Evolutionary conservation across 208 protist genomes (phyloP), one percentile per base, ranked within the genome.

Genomic region (Jaenimonas drosophilae): DNA sequence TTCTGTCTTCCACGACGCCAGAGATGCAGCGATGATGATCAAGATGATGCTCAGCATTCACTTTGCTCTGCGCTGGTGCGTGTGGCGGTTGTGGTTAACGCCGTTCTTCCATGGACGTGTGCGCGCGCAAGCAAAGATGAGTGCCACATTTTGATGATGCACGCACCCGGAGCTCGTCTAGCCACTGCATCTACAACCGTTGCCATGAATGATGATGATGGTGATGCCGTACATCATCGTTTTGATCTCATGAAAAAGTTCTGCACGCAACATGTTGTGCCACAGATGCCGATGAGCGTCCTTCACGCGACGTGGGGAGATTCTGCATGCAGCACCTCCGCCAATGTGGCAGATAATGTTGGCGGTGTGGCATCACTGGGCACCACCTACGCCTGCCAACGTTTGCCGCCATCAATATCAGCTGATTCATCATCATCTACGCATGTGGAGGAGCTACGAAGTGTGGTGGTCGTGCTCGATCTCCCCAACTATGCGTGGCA

Each of bases 341-440:
- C 31, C 14, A 23, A n/a, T 28, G 44, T n/a, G 16, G 9, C 29
- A n/a, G 51, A 54, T n/a, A 32, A 56, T 26, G 46, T 49, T 3
- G 51, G 60, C 26, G 29, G 47, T 2, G 30, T 61, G n/a, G 37
- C 32, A 0, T 5, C 4, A 3, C 46, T 79, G 1, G 70, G 65
- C 9, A 63, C 41, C 14, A 79, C 65, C 54, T 74, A 62, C 39
- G 20, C 16, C 5, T 5, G 46, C 34, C 2, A 50, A 34, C 29
- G 1, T 20, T 12, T 41, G 43, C 9, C 7, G 5, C 4, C n/a
- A 30, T 20, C 31, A 34, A 34, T 16, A 14, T 9, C 11, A 34
- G 14, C 31, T 34, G 11, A 14, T 34, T 9, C n/a, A n/a, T n/a
- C n/a, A n/a, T n/a, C n/a, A n/a, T n/a, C n/a, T n/a, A n/a, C n/a